Evolutionary conservation across 345 rosid genomes (phyloP), one percentile per base, ranked within the genome.

Genomic region (Populus pruinosa): DNA sequence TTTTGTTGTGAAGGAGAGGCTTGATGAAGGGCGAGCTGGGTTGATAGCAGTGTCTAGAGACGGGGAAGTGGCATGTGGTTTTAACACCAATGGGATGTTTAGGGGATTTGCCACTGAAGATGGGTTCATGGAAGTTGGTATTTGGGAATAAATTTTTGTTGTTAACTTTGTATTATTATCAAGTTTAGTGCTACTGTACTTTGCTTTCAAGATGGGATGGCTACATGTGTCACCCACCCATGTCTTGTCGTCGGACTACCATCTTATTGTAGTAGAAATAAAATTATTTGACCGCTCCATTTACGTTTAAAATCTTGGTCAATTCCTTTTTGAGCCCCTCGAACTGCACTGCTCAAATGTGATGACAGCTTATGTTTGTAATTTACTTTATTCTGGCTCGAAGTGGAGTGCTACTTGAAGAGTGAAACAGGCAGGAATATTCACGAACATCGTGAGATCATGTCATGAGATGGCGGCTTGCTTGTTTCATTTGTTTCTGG

Each of bases 21-120:
- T 95, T 0, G 98, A 95, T 50, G 91, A 88, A 18, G 97, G 97
- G 69, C 72, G 81, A 69, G 99, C 98, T 2, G 99, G 99, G 78
- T 76, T 93, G n/a, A 92, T 95, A 4, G 98, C 99, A 0, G 99
- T 95, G 76, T 95, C 99, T 2, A 86, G 75, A 43, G 79, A 86
- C 21, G 99, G 99, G 55, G 98, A 95, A 43, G 98, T 93, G 77
- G 97, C 90, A 43, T 95, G 93, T 78, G 89, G 92, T 79, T 95
- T 91, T 65, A 95, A 95, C 77, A 66, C 83, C 1, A 92, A 83
- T 8, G 99, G 97, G 25, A 91, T 95, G 99, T 95, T 95, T 65
- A 86, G 99, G 82, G 99, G 97, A 9, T 88, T 85, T 31, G 99
- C 99, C 14, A 91, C 91, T 0, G 98, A 91, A 73, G 96, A 91